These are phyloP conservation scores for Trichoderma lentiforme DNA, from an alignment of 2,329 filamentous ascomycete genomes.

Conservation along the genomic window DNA sequence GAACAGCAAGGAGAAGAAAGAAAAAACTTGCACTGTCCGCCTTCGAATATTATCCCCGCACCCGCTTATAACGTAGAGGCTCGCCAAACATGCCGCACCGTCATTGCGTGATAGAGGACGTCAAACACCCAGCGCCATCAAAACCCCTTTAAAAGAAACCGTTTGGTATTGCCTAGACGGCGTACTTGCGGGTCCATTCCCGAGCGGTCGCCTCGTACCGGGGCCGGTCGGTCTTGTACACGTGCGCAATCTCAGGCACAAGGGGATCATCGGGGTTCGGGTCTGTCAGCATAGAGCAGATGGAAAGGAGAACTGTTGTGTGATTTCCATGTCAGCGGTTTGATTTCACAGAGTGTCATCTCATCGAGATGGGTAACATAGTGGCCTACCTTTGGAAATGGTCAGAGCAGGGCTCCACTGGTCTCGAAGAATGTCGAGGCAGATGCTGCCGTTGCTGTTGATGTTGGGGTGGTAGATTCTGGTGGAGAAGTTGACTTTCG, in stretches of 20 bases:
- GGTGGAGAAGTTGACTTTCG: constrained; percentile 99
- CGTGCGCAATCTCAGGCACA: constrained; percentile 97
- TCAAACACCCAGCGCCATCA: constrained; percentile 29
- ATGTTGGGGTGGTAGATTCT: constrained; percentile 99
- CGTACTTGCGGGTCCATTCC: constrained; percentile 99
- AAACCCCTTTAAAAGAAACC: constrained; percentile 8
- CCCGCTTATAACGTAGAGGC: constrained; percentile 25
- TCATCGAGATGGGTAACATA: background rate
- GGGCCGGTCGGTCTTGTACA: constrained; percentile 98
- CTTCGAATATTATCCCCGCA: background rate
- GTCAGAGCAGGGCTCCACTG: constrained; percentile 99
- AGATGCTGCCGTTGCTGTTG: constrained; percentile 99
- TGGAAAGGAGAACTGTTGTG: constrained; percentile 80
- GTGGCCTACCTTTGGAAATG: constrained; percentile 85
- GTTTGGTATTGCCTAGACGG: constrained; percentile 60
- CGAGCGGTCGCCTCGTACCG: constrained; percentile 94
- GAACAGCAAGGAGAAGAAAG: background rate
- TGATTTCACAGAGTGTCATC: background rate
- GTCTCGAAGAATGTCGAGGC: constrained; percentile 95
- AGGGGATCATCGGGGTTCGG: constrained; percentile 98
- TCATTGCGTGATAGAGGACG: constrained; percentile 20
- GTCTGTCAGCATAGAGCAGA: constrained; percentile 99
- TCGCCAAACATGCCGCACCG: constrained; percentile 13
- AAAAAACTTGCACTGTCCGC: background rate
- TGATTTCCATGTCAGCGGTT: constrained; percentile 13